Conservation (phyloP, 2,329 filamentous ascomycete species). For the Lachnellula occidentalis region DNA sequence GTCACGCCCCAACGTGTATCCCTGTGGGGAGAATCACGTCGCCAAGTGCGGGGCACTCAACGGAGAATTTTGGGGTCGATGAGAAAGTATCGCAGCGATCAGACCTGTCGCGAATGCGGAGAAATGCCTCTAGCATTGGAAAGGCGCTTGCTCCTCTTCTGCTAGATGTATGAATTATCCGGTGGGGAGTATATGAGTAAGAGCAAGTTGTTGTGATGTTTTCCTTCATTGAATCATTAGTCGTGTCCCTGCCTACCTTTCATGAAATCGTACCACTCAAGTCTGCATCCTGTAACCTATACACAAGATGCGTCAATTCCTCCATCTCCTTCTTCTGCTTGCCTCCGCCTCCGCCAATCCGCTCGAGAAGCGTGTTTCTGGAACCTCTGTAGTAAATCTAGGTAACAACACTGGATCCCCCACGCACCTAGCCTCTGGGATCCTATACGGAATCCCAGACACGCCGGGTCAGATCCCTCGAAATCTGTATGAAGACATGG, state of each 20-base stretch:
- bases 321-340: conserved; percentile 10
- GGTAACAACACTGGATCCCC: conserved; percentile 30
- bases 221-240: neutral
- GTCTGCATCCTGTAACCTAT: neutral
- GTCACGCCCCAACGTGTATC: no score
- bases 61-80: neutral
- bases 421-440: conserved; percentile 35
- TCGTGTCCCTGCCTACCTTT: no score
- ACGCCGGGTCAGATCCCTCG: conserved; percentile 35
- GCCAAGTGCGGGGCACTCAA: no score
- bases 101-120: neutral
- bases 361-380: conserved; percentile 10
- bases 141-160: conserved; percentile 1
- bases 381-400: conserved; percentile 29
- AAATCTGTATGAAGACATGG: conserved; percentile 36
- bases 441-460: conserved; percentile 40
- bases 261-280: no score
- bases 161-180: neutral
- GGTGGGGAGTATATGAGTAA: neutral
- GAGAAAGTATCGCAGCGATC: neutral
- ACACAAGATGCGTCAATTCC: conserved; percentile 2
- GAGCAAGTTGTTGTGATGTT: neutral
- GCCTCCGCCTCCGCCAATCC: conserved; percentile 9
- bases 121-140: neutral
- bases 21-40: no score